These are phyloP conservation scores for Stylonectria norvegica DNA, from an alignment of 2,329 filamentous ascomycete genomes.

Conservation along the genomic window DNA sequence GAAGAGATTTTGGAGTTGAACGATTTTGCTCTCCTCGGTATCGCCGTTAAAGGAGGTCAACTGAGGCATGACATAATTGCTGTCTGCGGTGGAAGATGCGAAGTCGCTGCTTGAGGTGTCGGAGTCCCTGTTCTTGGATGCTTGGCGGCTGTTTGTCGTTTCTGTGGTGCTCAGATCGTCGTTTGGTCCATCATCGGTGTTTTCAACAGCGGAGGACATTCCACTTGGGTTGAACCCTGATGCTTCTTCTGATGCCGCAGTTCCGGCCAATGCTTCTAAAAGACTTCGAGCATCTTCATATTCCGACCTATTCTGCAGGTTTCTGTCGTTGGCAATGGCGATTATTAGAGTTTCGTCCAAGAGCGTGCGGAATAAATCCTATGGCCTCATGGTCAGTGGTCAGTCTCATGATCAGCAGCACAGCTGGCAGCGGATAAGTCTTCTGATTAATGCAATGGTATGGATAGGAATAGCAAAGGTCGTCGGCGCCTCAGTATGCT, in stretches of 20 bases:
- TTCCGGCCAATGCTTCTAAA: conserved; percentile 62
- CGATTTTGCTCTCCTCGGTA: conserved; percentile 59
- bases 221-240: conserved; percentile 77
- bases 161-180: conserved; percentile 25
- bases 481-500: too few relatives aligned
- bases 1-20: conserved; percentile 67
- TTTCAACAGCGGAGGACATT: conserved; percentile 42
- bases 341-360: conserved; percentile 76
- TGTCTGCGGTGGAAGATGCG: conserved; percentile 22
- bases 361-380: conserved; percentile 70
- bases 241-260: conserved; percentile 64
- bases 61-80: conserved; percentile 21
- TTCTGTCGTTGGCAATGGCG: conserved; percentile 72
- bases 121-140: conserved; percentile 27
- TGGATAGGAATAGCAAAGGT: too few relatives aligned
- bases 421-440: conserved; percentile 13
- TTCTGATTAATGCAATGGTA: too few relatives aligned
- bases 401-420: too few relatives aligned
- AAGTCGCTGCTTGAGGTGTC: conserved; percentile 28
- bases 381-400: not conserved
- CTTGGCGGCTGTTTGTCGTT: conserved; percentile 26
- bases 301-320: conserved; percentile 53
- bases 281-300: conserved; percentile 53
- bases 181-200: conserved; percentile 15
- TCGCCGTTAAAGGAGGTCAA: conserved; percentile 37